These are phyloP conservation scores for Nymphaea colorata DNA, from an alignment of 164 flowering plant species.

Conservation along the genomic window DNA sequence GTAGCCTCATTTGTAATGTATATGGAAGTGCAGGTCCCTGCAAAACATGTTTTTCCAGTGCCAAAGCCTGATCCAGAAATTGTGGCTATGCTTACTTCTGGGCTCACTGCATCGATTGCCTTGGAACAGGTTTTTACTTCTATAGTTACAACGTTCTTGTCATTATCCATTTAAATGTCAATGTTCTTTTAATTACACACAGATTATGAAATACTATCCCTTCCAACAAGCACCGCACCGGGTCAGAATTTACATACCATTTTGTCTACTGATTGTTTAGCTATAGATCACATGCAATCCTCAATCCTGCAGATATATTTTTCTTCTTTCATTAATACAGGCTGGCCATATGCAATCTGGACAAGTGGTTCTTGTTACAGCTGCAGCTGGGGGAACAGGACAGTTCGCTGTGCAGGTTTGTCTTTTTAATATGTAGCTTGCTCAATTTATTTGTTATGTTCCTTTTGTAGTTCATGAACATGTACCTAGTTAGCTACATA, in stretches of 20 bases:
- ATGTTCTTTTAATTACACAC: not conserved
- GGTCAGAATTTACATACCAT: too few relatives aligned
- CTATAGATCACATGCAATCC: too few relatives aligned
- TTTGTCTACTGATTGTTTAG: too few relatives aligned
- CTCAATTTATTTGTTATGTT: too few relatives aligned
- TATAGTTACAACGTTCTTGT: not conserved
- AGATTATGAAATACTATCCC: too few relatives aligned
- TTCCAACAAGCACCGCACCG: too few relatives aligned
- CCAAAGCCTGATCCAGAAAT: conserved; percentile 94
- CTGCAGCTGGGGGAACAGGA: conserved; percentile 99
- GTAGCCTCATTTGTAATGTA: not conserved
- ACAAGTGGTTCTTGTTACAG: conserved; percentile 85
- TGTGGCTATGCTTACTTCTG: conserved; percentile 98
- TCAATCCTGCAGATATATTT: too few relatives aligned
- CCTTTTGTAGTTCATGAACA: too few relatives aligned
- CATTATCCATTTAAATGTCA: not conserved
- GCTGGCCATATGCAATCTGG: conserved; percentile 85
- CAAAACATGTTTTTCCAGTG: conserved; percentile 70
- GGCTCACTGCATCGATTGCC: conserved; percentile 93
- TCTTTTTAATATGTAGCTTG: not conserved
- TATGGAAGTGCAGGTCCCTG: conserved; percentile 46
- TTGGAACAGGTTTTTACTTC: conserved; percentile 59
- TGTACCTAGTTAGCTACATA: too few relatives aligned
- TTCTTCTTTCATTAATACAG: conserved; percentile 18
- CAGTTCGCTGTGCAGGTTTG: conserved; percentile 97